Evolutionary conservation across 176 grass and related monocot species (phyloP), one percentile per base, ranked within the genome.

Genomic region (Musa itinerans): DNA sequence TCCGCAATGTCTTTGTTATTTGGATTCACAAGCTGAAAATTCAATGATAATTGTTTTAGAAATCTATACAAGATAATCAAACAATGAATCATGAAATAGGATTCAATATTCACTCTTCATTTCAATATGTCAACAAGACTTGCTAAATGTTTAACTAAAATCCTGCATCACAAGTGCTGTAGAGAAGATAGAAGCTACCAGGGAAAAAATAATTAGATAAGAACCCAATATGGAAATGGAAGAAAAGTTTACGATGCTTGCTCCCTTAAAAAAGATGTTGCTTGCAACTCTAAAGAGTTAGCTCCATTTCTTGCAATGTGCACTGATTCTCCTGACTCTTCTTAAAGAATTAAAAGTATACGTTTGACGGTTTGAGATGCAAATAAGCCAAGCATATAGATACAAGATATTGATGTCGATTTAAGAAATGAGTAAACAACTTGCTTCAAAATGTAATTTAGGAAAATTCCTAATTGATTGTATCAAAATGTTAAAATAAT

Each of bases 21-120:
- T 52, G 94, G 94, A 54, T 93, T 89, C 21, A 98, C 94, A 89
- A 98, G 81, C 90, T 98, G 86, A 19, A 85, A 77, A 78, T 43
- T 43, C 34, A 5, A 43, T 43, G 34, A 43, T 43, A 43, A 43
- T 43, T 43, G 34, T 43, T 43, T 43, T 43, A 43, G 34, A 43
- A 43, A 5, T 43, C 34, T 43, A 43, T 43, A 0, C 34, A 43
- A 43, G 34, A 43, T 43, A 43, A 5, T 43, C 34, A 6, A 43
- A 43, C 34, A 43, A 43, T 43, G 34, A 43, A 43, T 43, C 34
- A 0, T 43, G 34, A 43, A 43, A 43, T 43, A 5, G 34, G 34
- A 5, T 43, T 43, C 4, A 43, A 43, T 43, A 43, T 43, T 43
- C 34, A 43, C 34, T 43, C 34, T 43, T 43, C 0, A 4, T 43